Percentiles rank a stretch among this genome's conserved stretches.
phyloP scores from a whole-genome alignment of 169 alveolate species.

The Theileria parva region DNA sequence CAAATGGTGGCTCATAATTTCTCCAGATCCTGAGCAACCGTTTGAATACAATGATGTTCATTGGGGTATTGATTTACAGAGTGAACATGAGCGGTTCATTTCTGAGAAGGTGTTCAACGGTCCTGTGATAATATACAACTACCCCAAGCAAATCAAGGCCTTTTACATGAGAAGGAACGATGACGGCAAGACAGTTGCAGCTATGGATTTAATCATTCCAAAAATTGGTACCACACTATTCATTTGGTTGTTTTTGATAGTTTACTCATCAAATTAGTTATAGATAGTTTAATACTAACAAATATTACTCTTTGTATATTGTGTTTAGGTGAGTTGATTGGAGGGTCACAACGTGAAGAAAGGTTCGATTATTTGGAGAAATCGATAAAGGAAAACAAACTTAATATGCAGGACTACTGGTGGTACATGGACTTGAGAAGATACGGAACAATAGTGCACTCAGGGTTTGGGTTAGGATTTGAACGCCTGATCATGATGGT shows the following conservation, averaged over 20 bases:
- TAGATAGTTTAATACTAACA: not conserved
- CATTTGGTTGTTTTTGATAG: no score
- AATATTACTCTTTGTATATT: not conserved
- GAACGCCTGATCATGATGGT: conserved; percentile 97
- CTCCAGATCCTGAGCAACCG: not conserved
- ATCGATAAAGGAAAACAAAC: conserved; percentile 86
- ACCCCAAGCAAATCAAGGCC: conserved; percentile 96
- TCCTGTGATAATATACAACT: conserved; percentile 96
- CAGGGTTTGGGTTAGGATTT: conserved; percentile 99
- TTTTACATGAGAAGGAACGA: conserved; percentile 94
- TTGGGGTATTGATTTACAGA: conserved; percentile 97
- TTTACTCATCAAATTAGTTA: not conserved
- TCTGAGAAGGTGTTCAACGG: conserved; percentile 93
- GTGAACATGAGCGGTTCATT: conserved; percentile 96
- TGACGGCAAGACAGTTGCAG: conserved; percentile 94
- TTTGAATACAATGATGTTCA: conserved; percentile 65
- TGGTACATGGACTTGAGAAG: conserved; percentile 92
- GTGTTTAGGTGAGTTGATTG: conserved; percentile 93
- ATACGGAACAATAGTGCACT: conserved; percentile 96
- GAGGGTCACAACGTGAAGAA: conserved; percentile 99
- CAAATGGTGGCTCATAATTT: not conserved
- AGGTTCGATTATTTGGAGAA: conserved; percentile 86
- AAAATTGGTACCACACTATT: conserved; percentile 63
- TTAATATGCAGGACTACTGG: conserved; percentile 84
- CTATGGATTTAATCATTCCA: conserved; percentile 97